Base-by-base conservation (phyloP, 1,284 basidiomycete genomes). In the Cutaneotrichosporon arboriforme region DNA sequence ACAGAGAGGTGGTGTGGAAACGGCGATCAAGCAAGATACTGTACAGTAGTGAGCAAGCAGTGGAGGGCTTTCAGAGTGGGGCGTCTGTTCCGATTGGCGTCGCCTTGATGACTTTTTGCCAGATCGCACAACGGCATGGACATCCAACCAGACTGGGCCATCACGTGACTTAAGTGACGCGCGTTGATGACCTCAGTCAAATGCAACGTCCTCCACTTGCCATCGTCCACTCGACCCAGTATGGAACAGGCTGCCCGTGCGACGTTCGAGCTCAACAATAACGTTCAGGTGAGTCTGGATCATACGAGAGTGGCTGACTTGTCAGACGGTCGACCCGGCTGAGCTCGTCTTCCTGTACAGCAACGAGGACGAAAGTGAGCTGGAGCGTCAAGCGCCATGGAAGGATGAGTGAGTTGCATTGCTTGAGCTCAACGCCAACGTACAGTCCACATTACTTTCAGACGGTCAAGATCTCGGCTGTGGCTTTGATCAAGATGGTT, bases 401-500 rank as follows among this genome's bases (percentile, higher is more conserved):
- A 81, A 81, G 55, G 82, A 83, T 60, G 93, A 98, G 90, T 93
- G 58, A 66, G 77, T 38, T 18, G 12, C 20, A 8, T 13, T 13
- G 14, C 35, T 37, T 21, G 23, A n/a, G n/a, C 14, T n/a, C 2
- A 17, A 18, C 12, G 12, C 38, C 49, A 17, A 61, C 57, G 23
- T 39, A 37, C 61, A 90, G 89, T 65, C 89, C 90, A 2, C 84
- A 92, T 66, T 90, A 90, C 78, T 97, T 97, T 78, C 90, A 89
- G 69, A 82, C 84, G 51, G 94, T 94, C 75, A 90, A 88, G 76
- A 94, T 98, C 60, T 94, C 90, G 1, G 91, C 92, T 0, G 84
- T 94, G 26, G 92, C 94, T 8, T 76, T 98, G 60, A 94, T 97
- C 77, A 98, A 98, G 80, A 98, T 98, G 94, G 94, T 92, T 49